phyloP scores from a whole-genome alignment of 1,139 yeast species.

The Hyphopichia fennica region DNA sequence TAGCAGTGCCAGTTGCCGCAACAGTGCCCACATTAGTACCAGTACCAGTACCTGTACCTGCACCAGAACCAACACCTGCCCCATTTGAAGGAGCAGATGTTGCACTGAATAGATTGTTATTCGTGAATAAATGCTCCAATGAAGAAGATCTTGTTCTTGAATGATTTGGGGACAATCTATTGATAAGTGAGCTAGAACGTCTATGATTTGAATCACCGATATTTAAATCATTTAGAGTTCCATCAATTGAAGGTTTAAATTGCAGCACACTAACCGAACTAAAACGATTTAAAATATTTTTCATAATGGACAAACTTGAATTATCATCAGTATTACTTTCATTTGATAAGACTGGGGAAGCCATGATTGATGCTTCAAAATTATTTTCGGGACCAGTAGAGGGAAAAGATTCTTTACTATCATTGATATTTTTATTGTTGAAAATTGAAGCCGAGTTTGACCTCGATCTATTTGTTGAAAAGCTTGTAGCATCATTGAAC shows the following conservation, averaged over 20 bases:
- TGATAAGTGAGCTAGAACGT: slow-evolving; percentile 29
- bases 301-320: slow-evolving; percentile 30
- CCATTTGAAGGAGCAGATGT: neutral
- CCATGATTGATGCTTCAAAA: slow-evolving; percentile 7
- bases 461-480: slow-evolving; percentile 23
- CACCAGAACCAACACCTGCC: too few species aligned
- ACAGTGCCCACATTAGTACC: too few species aligned
- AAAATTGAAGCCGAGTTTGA: slow-evolving; percentile 22
- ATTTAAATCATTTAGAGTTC: slow-evolving; percentile 6
- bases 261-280: slow-evolving; percentile 31
- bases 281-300: slow-evolving; percentile 35
- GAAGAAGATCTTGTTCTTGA: slow-evolving; percentile 42
- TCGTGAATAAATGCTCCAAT: slow-evolving; percentile 18
- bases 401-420: slow-evolving; percentile 28
- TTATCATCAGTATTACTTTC: slow-evolving; percentile 14
- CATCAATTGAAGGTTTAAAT: slow-evolving; percentile 8
- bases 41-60: too few species aligned
- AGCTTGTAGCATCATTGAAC: slow-evolving; percentile 22
- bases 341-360: slow-evolving; percentile 11
- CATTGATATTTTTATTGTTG: slow-evolving; percentile 5
- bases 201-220: slow-evolving; percentile 13
- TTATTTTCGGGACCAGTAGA: slow-evolving; percentile 13
- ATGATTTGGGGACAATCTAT: slow-evolving; percentile 33
- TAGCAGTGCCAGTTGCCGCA: neutral
- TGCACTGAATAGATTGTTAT: neutral